Evolutionary conservation across 768 basidiomycete species (phyloP).

Genomic region (Harrya chromipes): DNA sequence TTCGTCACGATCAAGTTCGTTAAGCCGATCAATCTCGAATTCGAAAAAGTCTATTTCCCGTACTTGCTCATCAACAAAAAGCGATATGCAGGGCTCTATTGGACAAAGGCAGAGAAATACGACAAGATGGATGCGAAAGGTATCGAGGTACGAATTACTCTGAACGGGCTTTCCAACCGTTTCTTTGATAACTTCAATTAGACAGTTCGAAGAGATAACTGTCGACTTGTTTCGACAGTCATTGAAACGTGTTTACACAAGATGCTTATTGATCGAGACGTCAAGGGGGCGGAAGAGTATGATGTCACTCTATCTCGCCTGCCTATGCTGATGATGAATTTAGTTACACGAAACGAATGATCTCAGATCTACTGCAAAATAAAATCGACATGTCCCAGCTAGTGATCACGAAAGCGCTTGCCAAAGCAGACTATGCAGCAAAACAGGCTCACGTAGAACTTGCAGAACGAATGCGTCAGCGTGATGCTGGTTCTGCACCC

Average conservation of each 20-base stretch:
- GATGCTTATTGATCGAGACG: constrained; percentile 94
- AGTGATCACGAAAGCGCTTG: constrained; percentile 95
- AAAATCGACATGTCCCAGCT: constrained; percentile 98
- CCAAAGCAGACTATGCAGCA: constrained; percentile 89
- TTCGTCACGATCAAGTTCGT: constrained; percentile 89
- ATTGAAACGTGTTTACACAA: constrained; percentile 98
- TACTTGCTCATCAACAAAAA: constrained; percentile 99
- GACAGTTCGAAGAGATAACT: constrained; percentile 98
- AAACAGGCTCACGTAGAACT: constrained; percentile 98
- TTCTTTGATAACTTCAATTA: constrained; percentile 28
- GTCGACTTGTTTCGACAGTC: constrained; percentile 95
- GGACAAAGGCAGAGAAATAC: constrained; percentile 93
- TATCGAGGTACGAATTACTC: constrained; percentile 70
- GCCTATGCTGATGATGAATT: constrained; percentile 14
- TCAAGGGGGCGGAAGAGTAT: constrained; percentile 89
- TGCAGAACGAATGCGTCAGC: constrained; percentile 91
- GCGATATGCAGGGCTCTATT: constrained; percentile 96
- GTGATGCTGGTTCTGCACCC: constrained; percentile 97
- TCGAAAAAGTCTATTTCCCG: constrained; percentile 99
- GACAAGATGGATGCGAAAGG: constrained; percentile 99
- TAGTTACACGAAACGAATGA: constrained; percentile 91
- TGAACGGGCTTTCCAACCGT: background rate
- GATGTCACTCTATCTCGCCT: constrained; percentile 21
- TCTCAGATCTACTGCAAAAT: constrained; percentile 92
- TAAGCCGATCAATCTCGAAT: constrained; percentile 97